Base-by-base conservation (phyloP, 1,139 yeast genomes). In the Debaryomycetaceae sp. region DNA sequence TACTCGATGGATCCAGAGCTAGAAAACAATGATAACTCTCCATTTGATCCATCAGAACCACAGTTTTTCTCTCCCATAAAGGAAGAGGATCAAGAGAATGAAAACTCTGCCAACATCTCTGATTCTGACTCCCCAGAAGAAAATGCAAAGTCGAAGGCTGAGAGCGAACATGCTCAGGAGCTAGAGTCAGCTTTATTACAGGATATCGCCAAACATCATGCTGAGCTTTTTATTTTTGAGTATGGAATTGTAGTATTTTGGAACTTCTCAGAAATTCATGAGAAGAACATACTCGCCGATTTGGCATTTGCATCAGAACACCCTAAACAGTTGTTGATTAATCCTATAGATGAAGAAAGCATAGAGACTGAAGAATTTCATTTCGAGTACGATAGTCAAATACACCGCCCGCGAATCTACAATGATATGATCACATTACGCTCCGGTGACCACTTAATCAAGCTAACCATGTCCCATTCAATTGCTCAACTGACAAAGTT, bases 201-300 rank as follows among this genome's bases (percentile, higher is more conserved):
- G 1, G 87, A 82, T 49, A 71, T 81, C 49, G 72, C 82, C 14
- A 85, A 84, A 52, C 96, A 88, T 62, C 77, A 74, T 48, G 97
- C 97, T 0, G 98, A 93, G 58, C 78, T 93, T 75, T 93, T 93
- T 58, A 80, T 93, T 6, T 84, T 93, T 60, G 83, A 83, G 45
- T 93, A 93, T 59, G 99, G 99, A 13, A 96, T 93, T 22, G 89
- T 93, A 17, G 98, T 93, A 13, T 91, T 93, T 59, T 93, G 99
- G 99, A 93, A 93, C 60, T 90, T 93, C 55, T 84, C 95, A 2
- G 97, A 90, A 59, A 75, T 81, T 8, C 97, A 93, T 58, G 99
- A 93, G 59, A 90, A 91, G 68, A 93, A 91, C 56, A 82, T 93
- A 13, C 75, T 93, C 47, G 98, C 98, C 0, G 99, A 93, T 60